Conservation (phyloP, 2,329 filamentous ascomycete species). For the Escovopsis sp. region DNA sequence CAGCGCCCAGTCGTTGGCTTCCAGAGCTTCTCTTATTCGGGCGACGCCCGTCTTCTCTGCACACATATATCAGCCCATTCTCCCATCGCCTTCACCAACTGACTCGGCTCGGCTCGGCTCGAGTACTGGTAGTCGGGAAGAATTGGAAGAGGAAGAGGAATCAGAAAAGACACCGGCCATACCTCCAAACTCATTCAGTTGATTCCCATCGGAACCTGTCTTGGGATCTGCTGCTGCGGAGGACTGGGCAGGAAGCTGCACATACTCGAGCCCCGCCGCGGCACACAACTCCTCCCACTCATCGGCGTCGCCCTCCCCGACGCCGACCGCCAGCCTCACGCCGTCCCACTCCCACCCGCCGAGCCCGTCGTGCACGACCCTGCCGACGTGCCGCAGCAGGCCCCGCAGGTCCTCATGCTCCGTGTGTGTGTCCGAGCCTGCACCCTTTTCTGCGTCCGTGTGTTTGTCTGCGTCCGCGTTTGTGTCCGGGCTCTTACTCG, state of each 20-base stretch:
- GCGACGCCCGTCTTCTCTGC: conserved; percentile 45
- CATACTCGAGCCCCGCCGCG: conserved; percentile 46
- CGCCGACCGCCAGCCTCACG: conserved; percentile 43
- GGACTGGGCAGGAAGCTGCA: conserved; percentile 28
- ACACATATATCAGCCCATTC: not conserved
- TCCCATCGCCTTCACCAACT: no score
- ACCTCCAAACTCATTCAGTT: conserved; percentile 44
- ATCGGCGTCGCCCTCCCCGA: conserved; percentile 34
- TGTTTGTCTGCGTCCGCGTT: no score
- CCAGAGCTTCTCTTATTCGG: conserved; percentile 44
- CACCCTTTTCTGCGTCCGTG: no score
- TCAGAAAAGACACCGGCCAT: conserved; percentile 8
- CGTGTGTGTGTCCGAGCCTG: not conserved
- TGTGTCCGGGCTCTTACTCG: no score
- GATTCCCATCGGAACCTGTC: conserved; percentile 7
- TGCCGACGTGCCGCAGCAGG: conserved; percentile 37
- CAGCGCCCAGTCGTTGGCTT: conserved; percentile 50
- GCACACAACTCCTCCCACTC: conserved; percentile 48
- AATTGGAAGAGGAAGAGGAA: not conserved
- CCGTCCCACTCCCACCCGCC: conserved; percentile 52
- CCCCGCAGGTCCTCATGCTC: conserved; percentile 16
- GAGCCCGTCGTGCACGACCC: conserved; percentile 40
- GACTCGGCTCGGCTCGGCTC: no score
- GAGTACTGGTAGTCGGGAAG: not conserved
- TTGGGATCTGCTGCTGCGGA: conserved; percentile 16